Base-by-base conservation (phyloP, 208 protist species). In the Leptomonas seymouri region DNA sequence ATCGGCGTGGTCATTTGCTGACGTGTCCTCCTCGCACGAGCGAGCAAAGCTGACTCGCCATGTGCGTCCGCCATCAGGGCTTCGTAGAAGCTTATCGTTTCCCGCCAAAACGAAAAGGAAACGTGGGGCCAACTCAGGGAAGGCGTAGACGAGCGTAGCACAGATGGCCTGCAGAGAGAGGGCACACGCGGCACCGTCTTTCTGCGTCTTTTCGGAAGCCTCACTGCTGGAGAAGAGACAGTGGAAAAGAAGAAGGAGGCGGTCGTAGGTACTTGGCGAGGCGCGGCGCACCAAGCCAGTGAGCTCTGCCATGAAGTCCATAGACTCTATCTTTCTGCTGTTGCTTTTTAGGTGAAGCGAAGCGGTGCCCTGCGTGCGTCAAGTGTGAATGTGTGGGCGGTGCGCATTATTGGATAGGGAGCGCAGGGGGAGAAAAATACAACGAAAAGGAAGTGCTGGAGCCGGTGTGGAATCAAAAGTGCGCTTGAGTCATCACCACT, bases 21-120 rank as follows among this genome's bases (percentile, higher is more conserved):
- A 39, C 27, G 49, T 23, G 42, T 34, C 58, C 5, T 28, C 25
- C 21, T 67, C 70, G 3, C 8, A 39, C 2, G 57, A 20, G 16
- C 49, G 66, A 16, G 68, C 39, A 63, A 73, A 84, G 45, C 78
- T 63, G 42, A 64, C 41, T 16, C 67, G 63, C 89, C 89, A 94
- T 23, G 84, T 84, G 18, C 39, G 42, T 15, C 89, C 89, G 39
- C 74, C 59, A 66, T 94, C 86, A n/a, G 86, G 74, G 59, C 84
- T 91, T 21, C 89, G 84, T 8, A 92, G 54, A 25, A 94, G 68
- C 34, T 71, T 71, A 25, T 66, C 73, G 60, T 86, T 89, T 41
- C 54, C 81, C 8, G 78, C 83, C 14, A 85, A 65, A 7, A 76
- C 82, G 67, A 94, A 87, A 34, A 92, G 59, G 71, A 94, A 94